Evolutionary conservation across 805 yeast species (phyloP), one percentile per base, ranked within the genome.

Genomic region (Clavispora fructus): DNA sequence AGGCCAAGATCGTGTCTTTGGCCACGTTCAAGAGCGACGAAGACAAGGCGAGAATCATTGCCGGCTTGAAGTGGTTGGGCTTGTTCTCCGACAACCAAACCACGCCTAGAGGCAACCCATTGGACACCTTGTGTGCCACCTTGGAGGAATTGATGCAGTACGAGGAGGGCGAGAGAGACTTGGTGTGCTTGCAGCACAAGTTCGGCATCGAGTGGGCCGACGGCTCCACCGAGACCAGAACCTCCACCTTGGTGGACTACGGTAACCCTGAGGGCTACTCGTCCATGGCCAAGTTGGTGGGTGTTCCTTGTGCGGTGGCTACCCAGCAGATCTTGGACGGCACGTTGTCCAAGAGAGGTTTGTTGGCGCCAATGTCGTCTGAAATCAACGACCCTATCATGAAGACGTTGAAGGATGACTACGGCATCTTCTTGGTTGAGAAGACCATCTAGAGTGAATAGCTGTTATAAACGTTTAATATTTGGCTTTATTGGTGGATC

Each of bases 231-330:
- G 98, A 94, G 75, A 79, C 85, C 52, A 90, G 98, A 79, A 91
- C 98, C 48, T 87, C 97, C 17, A 94, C 99, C 49, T 76, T 94
- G 64, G 92, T 91, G 32, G 96, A 90, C 69, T 88, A 87, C 70
- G 99, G 99, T 74, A 83, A 79, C 57, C 85, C 85, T 59, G 73
- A 79, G 51, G 89, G 91, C 50, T 94, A 92, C 83, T 85, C 96
- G 35, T 91, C 98, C 31, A 94, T 94, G 99, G 99, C 99, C 56
- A 91, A 92, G 67, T 80, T 88, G 54, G 99, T 94, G 46, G 99
- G 99, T 75, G 92, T 90, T 53, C 99, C 99, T 56, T 92, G 96
- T 73, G 97, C 97, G 45, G 95, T 94, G 66, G 99, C 98, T 28
- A 77, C 86, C 49, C 81, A 82, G 72, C 85, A 87, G 69, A 86